Percentiles rank a stretch among this genome's conserved stretches.
Conservation (phyloP, 2,329 filamentous ascomycete genomes). For the Chaetomium globosum region DNA sequence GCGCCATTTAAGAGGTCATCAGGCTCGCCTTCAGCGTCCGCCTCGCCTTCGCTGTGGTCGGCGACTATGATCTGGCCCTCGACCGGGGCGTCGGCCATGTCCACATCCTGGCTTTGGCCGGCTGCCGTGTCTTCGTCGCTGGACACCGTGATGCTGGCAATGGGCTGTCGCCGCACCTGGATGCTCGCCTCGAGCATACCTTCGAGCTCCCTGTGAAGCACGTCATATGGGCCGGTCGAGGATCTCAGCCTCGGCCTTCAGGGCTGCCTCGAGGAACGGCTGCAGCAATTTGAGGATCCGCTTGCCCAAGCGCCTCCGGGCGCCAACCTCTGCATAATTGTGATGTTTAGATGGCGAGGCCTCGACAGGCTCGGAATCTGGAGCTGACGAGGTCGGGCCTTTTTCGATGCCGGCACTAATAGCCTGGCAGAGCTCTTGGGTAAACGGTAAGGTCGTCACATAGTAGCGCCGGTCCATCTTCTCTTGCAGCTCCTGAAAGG, state of each 20-base stretch:
- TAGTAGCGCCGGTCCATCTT: conserved; percentile 61
- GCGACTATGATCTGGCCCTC: conserved; percentile 53
- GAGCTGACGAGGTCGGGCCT: conserved; percentile 39
- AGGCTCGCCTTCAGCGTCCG: conserved; percentile 40
- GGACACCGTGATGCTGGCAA: conserved; percentile 36
- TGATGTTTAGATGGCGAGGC: conserved; percentile 55
- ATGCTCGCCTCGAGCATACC: conserved; percentile 69
- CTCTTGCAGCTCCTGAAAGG: conserved; percentile 53
- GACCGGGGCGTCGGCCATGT: conserved; percentile 55
- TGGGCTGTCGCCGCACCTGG: conserved; percentile 52
- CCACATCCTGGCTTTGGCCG: conserved; percentile 50
- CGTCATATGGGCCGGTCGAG: conserved; percentile 69
- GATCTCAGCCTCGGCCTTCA: conserved; percentile 80
- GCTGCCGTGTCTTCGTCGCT: conserved; percentile 46
- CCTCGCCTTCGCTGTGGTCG: conserved; percentile 36
- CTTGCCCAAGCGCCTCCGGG: conserved; percentile 83
- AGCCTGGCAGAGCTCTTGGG: conserved; percentile 58
- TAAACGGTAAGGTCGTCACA: conserved; percentile 60
- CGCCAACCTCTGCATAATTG: conserved; percentile 69
- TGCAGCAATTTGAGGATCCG: conserved; percentile 84
- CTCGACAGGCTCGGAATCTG: conserved; percentile 46
- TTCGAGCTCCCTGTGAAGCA: conserved; percentile 73
- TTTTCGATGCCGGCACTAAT: conserved; percentile 58
- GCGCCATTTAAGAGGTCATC: conserved; percentile 38
- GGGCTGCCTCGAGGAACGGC: conserved; percentile 72